phyloP scores from a whole-genome alignment of 805 yeast species.

The Wickerhamiella kurtzmanii region DNA sequence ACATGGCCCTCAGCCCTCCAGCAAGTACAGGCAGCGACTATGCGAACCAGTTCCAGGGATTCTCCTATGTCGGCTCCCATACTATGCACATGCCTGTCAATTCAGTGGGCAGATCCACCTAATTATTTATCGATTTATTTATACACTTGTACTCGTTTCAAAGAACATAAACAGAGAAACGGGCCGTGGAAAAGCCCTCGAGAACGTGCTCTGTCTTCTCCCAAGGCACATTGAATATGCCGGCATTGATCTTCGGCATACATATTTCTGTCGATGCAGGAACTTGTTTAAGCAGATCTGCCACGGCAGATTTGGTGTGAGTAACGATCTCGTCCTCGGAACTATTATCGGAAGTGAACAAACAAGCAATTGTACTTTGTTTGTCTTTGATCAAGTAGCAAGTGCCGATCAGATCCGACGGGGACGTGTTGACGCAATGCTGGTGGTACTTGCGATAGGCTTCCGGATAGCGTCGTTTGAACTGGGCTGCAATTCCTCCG shows the following conservation, averaged over 20 bases:
- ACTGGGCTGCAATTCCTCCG: constrained; percentile 61
- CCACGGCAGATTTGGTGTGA: constrained; percentile 39
- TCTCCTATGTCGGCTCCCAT: constrained; percentile 19
- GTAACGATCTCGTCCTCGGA: constrained; percentile 34
- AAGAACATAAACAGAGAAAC: constrained; percentile 37
- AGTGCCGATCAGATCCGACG: constrained; percentile 39
- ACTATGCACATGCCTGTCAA: constrained; percentile 8
- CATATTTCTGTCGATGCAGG: constrained; percentile 26
- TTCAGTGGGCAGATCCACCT: neutral
- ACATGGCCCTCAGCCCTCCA: constrained; percentile 33
- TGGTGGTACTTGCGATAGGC: constrained; percentile 39
- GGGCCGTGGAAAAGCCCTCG: constrained; percentile 24
- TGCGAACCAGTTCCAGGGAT: constrained; percentile 16
- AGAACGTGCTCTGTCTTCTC: constrained; percentile 44
- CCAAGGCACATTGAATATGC: constrained; percentile 76
- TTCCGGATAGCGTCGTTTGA: constrained; percentile 40
- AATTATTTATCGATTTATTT: no score
- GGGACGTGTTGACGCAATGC: constrained; percentile 28
- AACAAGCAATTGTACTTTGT: constrained; percentile 39
- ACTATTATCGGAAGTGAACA: constrained; percentile 46
- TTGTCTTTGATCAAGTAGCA: constrained; percentile 35
- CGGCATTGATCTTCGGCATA: constrained; percentile 73
- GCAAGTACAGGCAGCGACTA: constrained; percentile 3
- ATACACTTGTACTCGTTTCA: constrained; percentile 1
- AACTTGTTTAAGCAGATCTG: constrained; percentile 31